Conservation (phyloP, 495 filamentous ascomycete species). For the Daldinia concentrica region DNA sequence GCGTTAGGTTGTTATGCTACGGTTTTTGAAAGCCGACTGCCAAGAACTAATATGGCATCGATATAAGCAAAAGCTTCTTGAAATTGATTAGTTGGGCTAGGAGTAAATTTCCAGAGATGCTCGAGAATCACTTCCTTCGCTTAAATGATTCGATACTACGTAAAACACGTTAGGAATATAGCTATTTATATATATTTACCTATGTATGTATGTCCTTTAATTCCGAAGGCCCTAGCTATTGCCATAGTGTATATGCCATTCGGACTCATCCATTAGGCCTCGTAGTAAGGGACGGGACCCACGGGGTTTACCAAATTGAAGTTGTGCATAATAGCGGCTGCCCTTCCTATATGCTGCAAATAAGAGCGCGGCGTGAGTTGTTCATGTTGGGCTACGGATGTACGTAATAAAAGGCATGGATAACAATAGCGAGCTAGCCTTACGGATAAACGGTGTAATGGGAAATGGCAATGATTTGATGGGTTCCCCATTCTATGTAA, state of each 20-base stretch:
- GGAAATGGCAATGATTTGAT: slow-evolving; percentile 4
- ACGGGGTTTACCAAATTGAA: background rate
- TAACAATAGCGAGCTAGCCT: slow-evolving; percentile 15
- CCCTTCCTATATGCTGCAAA: background rate
- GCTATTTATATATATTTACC: no score
- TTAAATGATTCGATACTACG: no score
- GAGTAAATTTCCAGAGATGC: no score
- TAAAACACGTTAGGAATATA: no score
- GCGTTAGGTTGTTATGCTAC: background rate
- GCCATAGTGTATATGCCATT: background rate
- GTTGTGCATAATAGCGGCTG: background rate
- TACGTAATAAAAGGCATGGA: background rate
- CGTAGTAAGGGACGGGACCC: background rate
- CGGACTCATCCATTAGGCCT: background rate
- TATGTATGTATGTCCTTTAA: no score
- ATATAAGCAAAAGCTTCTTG: background rate
- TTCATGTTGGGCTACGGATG: background rate
- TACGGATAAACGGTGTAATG: slow-evolving; percentile 9
- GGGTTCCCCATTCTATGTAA: slow-evolving; percentile 2
- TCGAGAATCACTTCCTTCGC: no score
- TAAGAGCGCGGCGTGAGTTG: no score
- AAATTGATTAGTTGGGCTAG: no score
- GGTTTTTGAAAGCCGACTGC: slow-evolving; percentile 19
- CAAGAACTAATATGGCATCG: background rate
- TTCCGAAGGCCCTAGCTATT: no score